Percentiles rank a stretch among this genome's conserved stretches.
Evolutionary conservation across 257 asterid genomes (phyloP).

Genomic region (Solanum chiquidenum): DNA sequence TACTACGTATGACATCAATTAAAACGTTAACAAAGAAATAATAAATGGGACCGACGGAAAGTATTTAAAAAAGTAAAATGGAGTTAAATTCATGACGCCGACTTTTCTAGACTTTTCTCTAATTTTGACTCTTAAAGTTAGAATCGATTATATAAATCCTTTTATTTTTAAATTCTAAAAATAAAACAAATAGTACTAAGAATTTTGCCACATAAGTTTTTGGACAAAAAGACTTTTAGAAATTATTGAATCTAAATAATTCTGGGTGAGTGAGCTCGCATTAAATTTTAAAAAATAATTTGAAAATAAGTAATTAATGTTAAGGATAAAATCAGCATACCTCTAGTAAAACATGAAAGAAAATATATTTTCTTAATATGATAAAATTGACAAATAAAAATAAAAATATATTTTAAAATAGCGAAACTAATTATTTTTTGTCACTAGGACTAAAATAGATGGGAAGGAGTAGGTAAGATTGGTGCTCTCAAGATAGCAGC

Average conservation of each 20-base stretch:
- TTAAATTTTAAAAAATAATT: too few species aligned
- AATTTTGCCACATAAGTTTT: not conserved
- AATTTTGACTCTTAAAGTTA: not conserved
- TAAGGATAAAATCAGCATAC: too few species aligned
- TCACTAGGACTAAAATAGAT: not conserved
- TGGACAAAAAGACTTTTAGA: not conserved
- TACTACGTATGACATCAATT: not conserved
- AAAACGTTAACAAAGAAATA: not conserved
- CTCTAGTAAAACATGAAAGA: too few species aligned
- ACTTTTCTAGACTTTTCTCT: not conserved
- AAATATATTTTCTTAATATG: too few species aligned
- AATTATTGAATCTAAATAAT: not conserved
- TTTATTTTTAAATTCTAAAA: not conserved
- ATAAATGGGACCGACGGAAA: not conserved
- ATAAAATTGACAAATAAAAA: too few species aligned
- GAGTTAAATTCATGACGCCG: not conserved
- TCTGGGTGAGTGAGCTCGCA: not conserved
- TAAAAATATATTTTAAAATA: too few species aligned
- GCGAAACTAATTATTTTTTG: not conserved
- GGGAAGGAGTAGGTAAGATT: not conserved
- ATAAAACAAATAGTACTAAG: not conserved
- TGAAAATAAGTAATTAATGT: too few species aligned
- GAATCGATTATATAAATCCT: not conserved
- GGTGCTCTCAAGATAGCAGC: not conserved
- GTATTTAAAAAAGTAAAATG: not conserved